Evolutionary conservation across 2,329 filamentous ascomycete species (phyloP).

Genomic region (Arthroderma uncinatum): DNA sequence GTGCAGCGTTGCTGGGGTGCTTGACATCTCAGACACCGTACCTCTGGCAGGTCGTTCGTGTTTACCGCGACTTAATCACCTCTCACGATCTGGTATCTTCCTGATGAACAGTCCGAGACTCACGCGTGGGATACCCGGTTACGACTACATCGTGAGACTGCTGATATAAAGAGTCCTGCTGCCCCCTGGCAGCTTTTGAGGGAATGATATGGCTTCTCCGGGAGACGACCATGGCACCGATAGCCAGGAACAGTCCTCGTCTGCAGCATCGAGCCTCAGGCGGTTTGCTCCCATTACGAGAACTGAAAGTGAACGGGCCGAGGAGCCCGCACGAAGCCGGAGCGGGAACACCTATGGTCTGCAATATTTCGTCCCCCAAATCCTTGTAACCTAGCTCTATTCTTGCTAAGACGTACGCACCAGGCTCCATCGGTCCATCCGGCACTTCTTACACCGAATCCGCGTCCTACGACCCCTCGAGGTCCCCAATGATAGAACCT

Average conservation of each 20-base stretch:
- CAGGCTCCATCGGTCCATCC: background rate
- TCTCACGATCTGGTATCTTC: too few relatives aligned
- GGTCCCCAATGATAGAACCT: slow-evolving; percentile 36
- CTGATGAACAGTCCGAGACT: background rate
- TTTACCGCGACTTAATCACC: too few relatives aligned
- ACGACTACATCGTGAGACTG: background rate
- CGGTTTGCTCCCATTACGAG: slow-evolving; percentile 6
- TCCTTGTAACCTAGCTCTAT: background rate
- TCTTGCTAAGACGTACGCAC: background rate
- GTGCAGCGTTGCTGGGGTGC: too few relatives aligned
- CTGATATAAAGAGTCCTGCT: background rate
- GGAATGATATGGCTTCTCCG: slow-evolving; percentile 15
- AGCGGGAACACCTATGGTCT: slow-evolving; percentile 7
- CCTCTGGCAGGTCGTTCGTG: too few relatives aligned
- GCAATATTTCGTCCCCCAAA: background rate
- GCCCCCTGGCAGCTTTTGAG: too few relatives aligned
- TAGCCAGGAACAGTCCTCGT: slow-evolving; percentile 1
- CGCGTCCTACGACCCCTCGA: slow-evolving; percentile 23
- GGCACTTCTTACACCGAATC: background rate
- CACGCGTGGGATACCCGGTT: background rate
- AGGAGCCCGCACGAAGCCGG: background rate
- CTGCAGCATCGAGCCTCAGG: slow-evolving; percentile 8
- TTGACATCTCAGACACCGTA: too few relatives aligned
- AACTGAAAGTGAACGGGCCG: background rate
- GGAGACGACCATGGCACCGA: slow-evolving; percentile 6